These are phyloP conservation scores for Neurospora tetrasperma DNA, from an alignment of 495 filamentous ascomycete genomes.

Conservation along the genomic window DNA sequence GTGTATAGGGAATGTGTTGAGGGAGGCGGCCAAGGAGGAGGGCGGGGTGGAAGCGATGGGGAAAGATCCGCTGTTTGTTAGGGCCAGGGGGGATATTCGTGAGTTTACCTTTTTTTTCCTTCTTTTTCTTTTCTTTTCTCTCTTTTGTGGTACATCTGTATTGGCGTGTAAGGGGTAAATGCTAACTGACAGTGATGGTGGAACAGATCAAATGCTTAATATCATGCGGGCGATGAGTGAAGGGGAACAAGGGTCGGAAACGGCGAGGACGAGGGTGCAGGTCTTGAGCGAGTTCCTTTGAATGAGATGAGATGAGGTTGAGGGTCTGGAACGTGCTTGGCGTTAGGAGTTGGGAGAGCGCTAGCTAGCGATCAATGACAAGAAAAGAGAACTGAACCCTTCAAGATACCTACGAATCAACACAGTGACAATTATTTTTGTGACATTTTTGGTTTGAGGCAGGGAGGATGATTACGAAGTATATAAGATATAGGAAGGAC, in stretches of 20 bases:
- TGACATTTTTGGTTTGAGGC: too few species aligned
- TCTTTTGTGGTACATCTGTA: neutral
- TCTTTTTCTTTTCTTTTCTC: neutral
- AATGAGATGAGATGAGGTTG: neutral
- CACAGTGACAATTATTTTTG: neutral
- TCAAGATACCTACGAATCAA: neutral
- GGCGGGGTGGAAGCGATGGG: conserved; percentile 22
- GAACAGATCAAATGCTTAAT: conserved; percentile 44
- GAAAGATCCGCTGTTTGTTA: conserved; percentile 43
- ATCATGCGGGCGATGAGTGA: conserved; percentile 45
- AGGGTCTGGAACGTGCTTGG: neutral
- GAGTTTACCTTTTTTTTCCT: conserved; percentile 16
- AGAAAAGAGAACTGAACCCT: neutral
- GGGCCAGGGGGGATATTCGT: conserved; percentile 47
- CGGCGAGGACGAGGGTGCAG: conserved; percentile 44
- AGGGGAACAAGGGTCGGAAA: conserved; percentile 39
- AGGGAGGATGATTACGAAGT: neutral
- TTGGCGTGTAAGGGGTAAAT: neutral
- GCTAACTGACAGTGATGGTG: conserved; percentile 10
- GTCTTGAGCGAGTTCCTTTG: conserved; percentile 42
- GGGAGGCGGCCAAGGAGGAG: conserved; percentile 13
- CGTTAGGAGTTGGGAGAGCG: neutral
- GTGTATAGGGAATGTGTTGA: conserved; percentile 34
- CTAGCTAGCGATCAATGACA: neutral
- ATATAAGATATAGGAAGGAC: neutral